Evolutionary conservation across 257 asterid species (phyloP), one percentile per base, ranked within the genome.

Genomic region (Eustoma russellianum): DNA sequence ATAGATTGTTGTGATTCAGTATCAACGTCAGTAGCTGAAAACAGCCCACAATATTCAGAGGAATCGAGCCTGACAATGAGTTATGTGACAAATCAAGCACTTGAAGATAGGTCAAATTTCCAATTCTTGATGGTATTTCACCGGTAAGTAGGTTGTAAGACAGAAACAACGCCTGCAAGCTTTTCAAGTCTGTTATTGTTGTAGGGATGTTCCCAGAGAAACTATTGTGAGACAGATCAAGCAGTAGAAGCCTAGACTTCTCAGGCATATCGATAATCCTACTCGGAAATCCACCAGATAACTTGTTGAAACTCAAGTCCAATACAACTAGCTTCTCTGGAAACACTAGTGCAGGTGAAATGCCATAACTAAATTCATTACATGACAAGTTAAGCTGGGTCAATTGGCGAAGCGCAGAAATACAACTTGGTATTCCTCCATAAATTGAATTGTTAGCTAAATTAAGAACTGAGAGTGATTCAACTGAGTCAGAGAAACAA

Each of bases 371-470:
- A 38, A 91, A 73, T 5, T 67, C 73, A 68, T 91, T 91, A 63
- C 41, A 71, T 0, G 98, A 91, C 67, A 91, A 68, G 53, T 91
- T 87, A 48, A 91, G 94, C 46, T 66, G 83, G 2, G 82, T 82
- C 59, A 91, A 62, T 10, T 56, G 66, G 33, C 53, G 73, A 46
- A 77, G 87, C 28, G 60, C 57, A 55, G 96, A 80, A 53, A 91
- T 67, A 61, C 98, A 91, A 12, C 95, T 70, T 0, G 98, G 98
- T 15, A 91, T 61, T 14, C 98, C 98, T 44, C 96, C 98, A 10
- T 74, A 18, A 9, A 91, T 77, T 3, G 88, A 77, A 72, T 91
- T 91, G 52, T 81, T 72, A 0, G 95, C 94, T 48, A 91, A 62
- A 61, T 79, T 85, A 49, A 91, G 88, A 67, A 74, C 77, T 0